Evolutionary conservation across 495 filamentous ascomycete genomes (phyloP).

Genomic region (Choiromyces venosus): DNA sequence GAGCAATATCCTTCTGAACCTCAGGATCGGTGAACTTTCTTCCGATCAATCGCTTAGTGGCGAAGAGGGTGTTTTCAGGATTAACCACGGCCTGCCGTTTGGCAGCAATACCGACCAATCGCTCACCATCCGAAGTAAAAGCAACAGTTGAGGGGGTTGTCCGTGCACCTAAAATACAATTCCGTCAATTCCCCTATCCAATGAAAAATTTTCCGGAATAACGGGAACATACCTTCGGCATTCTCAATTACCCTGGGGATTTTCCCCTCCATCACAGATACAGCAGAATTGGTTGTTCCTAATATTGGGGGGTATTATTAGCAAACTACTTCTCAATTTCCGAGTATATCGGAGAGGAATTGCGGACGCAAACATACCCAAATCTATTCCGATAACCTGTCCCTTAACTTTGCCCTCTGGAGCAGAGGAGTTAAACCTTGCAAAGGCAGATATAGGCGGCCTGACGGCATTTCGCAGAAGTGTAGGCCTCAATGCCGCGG

Average conservation of each 20-base stretch:
- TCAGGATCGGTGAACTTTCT: constrained; percentile 95
- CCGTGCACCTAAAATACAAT: constrained; percentile 62
- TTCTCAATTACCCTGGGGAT: constrained; percentile 95
- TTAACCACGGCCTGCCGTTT: constrained; percentile 99
- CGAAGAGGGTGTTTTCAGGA: constrained; percentile 98
- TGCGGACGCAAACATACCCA: constrained; percentile 61
- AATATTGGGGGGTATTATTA: constrained; percentile 34
- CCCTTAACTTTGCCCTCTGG: constrained; percentile 87
- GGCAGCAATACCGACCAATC: constrained; percentile 93
- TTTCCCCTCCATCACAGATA: constrained; percentile 97
- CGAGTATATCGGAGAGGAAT: constrained; percentile 2
- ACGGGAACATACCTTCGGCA: constrained; percentile 64
- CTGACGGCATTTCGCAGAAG: constrained; percentile 52
- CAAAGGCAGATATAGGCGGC: constrained; percentile 56
- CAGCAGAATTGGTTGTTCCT: constrained; percentile 98
- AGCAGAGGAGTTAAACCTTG: constrained; percentile 76
- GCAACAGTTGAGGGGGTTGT: constrained; percentile 97
- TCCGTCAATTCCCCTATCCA: constrained; percentile 11
- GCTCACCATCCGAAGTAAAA: constrained; percentile 95
- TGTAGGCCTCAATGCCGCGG: constrained; percentile 50
- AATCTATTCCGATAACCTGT: constrained; percentile 95
- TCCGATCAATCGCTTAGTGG: constrained; percentile 98
- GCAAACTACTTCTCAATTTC: constrained; percentile 16
- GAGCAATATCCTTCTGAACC: constrained; percentile 95
- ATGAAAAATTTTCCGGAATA: constrained; percentile 19